Base-by-base conservation (phyloP, 1,139 yeast species). In the Suhomyces bokatorum region DNA sequence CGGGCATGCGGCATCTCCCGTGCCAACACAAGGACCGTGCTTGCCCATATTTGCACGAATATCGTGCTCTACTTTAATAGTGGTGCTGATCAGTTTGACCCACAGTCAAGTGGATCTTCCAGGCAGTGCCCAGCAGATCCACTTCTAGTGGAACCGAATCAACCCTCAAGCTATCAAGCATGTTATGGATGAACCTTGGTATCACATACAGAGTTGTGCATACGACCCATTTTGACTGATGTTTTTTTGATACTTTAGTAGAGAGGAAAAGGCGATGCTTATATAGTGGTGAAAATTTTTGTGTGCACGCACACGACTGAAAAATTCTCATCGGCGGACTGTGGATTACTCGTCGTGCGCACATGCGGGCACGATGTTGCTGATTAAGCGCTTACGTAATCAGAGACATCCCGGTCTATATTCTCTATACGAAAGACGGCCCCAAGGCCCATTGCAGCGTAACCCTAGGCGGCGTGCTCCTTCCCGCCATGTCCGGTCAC, bases 141-240 rank as follows among this genome's bases (percentile, higher is more conserved):
- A 40, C 43, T 40, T 60, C 53, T 47, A 48, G 51, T 32, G 43
- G 48, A 44, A 67, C 69, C 64, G 55, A 55, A 51, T 48, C 60
- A 65, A 63, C 55, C 71, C 71, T 55, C 56, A 47, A 42, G 27
- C 45, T 45, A 45, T 45, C 48, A 39, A 45, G 48, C 32, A 42
- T 36, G 47, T 49, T 52, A 51, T 50, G 53, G 45, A 42, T 43
- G 24, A 20, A 41, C 41, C 26, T 22, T 38, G 37, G 45, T 38
- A 24, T 60, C 73, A 82, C 87, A 79, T 82, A 82, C 87, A 72
- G 81, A 68, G 75, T 86, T 80, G 78, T 83, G 88, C 82, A 82
- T 78, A 80, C 88, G 86, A 83, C 85, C 88, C 87, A 83, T 83
- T 69, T 74, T 79, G 77, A 71, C 69, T 69, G 75, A 64, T 17